Conservation (phyloP, 2,329 filamentous ascomycete genomes). For the Pleurostoma richardsiae region DNA sequence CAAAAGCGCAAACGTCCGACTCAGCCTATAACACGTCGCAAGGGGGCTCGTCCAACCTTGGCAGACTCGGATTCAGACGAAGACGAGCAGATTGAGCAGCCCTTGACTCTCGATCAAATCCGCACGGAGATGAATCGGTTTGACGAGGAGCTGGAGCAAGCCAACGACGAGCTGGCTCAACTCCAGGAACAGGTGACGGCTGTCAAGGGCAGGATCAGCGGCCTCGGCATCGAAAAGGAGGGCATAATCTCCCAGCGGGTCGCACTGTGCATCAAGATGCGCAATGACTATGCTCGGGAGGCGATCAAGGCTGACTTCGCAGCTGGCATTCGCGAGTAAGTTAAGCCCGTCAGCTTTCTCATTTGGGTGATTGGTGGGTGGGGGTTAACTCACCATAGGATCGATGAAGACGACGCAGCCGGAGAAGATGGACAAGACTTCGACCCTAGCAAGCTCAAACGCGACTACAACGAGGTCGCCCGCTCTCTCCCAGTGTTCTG, state of each 20-base stretch:
- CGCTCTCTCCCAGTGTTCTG: constrained; percentile 57
- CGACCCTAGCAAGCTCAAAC: constrained; percentile 45
- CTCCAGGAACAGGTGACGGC: no score
- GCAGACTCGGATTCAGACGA: no score
- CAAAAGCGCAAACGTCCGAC: no score
- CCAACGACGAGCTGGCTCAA: constrained; percentile 10
- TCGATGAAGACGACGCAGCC: constrained; percentile 47
- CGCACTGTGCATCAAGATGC: constrained; percentile 38
- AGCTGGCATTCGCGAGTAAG: constrained; percentile 47
- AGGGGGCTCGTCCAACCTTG: no score
- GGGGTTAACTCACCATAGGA: constrained; percentile 14
- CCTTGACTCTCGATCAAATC: no score
- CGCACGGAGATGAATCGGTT: no score
- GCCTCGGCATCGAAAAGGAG: no score
- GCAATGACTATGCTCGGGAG: constrained; percentile 50
- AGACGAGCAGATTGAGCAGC: no score
- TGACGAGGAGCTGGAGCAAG: constrained; percentile 26
- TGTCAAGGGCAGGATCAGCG: no score
- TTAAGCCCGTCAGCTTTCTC: neutral
- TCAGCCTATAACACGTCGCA: no score
- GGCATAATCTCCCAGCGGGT: no score
- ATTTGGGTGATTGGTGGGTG: constrained; percentile 1
- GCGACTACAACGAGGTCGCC: constrained; percentile 55
- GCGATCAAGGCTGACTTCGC: constrained; percentile 56
- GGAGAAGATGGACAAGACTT: constrained; percentile 51